These are phyloP conservation scores for Aspergillus olivimuriae DNA, from an alignment of 495 filamentous ascomycete genomes.

Conservation along the genomic window DNA sequence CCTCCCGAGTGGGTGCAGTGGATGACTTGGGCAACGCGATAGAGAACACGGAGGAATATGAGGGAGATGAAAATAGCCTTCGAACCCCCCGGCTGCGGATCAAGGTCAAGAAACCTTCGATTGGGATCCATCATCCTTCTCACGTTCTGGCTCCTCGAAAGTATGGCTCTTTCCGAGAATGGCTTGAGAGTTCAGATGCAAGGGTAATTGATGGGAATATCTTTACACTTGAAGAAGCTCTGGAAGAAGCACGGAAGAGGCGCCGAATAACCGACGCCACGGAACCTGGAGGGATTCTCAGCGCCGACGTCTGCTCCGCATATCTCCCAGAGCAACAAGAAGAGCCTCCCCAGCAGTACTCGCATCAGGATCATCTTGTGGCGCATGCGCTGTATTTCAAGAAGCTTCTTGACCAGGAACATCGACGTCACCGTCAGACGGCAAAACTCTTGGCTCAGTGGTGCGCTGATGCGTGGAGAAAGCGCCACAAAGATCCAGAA, in stretches of 20 bases:
- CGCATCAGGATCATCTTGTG: constrained; percentile 77
- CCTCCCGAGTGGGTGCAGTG: not conserved
- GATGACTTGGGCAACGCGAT: not conserved
- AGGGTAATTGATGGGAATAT: constrained; percentile 32
- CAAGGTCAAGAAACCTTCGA: constrained; percentile 46
- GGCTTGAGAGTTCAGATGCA: constrained; percentile 44
- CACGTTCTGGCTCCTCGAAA: constrained; percentile 40
- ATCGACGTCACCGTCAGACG: constrained; percentile 56
- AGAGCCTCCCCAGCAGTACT: constrained; percentile 69
- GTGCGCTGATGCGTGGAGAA: constrained; percentile 42
- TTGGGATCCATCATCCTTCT: constrained; percentile 46
- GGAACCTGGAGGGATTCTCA: constrained; percentile 68
- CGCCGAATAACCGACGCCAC: constrained; percentile 60
- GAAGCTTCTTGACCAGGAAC: constrained; percentile 68
- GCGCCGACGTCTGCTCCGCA: constrained; percentile 60
- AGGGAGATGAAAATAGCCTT: constrained; percentile 17
- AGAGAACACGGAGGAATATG: constrained; percentile 10
- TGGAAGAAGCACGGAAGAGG: constrained; percentile 43
- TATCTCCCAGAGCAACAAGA: constrained; percentile 72
- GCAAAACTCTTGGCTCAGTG: constrained; percentile 39
- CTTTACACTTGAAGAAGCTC: constrained; percentile 50
- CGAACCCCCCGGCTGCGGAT: constrained; percentile 43
- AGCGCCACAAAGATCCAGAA: constrained; percentile 40
- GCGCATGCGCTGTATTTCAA: constrained; percentile 77
- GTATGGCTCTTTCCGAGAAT: constrained; percentile 49